Percentiles rank a stretch among this genome's conserved stretches.
Conservation (phyloP, 306 rosid species). For the Canavalia gladiata region DNA sequence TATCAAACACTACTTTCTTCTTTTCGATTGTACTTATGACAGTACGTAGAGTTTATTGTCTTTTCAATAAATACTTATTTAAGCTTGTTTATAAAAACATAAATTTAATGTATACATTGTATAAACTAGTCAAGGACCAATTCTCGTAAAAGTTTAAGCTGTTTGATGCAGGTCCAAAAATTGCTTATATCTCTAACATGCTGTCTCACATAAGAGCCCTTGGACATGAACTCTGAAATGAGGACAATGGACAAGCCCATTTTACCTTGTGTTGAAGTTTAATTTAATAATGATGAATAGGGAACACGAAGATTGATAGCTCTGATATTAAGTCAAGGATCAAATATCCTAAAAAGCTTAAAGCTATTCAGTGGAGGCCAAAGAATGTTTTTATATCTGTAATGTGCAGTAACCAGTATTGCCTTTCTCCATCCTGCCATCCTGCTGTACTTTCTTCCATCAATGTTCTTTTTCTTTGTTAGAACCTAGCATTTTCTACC, state of each 20-base stretch:
- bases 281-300: neutral
- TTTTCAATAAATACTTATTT: neutral
- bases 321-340: neutral
- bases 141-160: neutral
- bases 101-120: neutral
- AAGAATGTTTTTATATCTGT: neutral
- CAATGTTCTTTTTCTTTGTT: neutral
- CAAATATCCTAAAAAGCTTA: neutral
- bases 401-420: neutral
- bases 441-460: neutral
- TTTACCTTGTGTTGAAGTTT: neutral
- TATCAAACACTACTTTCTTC: neutral
- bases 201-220: neutral
- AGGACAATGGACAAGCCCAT: neutral
- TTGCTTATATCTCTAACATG: neutral
- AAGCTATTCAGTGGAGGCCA: neutral
- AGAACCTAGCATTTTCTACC: neutral
- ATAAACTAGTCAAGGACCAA: slow-evolving; percentile 1
- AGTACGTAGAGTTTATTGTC: neutral
- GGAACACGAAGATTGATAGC: neutral
- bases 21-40: neutral
- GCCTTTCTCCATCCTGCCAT: neutral
- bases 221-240: neutral
- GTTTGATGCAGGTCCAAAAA: neutral
- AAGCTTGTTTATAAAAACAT: neutral